Conservation (phyloP, 2,329 filamentous ascomycete species). For the Ramularia collo-cygni region DNA sequence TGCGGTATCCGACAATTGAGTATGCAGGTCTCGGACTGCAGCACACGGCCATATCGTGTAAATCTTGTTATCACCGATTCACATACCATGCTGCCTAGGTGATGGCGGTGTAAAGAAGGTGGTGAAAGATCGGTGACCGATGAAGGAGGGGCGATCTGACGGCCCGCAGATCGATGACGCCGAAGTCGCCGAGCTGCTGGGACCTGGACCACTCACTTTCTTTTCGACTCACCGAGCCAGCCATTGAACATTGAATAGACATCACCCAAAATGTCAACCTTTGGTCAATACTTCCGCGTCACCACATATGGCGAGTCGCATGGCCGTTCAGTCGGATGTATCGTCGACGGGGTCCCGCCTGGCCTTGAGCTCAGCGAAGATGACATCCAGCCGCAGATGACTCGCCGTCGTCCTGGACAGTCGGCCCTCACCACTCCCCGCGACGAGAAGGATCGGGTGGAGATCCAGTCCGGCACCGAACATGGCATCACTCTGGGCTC, state of each 20-base stretch:
- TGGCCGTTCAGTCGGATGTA: constrained; percentile 87
- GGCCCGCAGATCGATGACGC: too few relatives aligned
- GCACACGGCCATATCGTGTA: too few relatives aligned
- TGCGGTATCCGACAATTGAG: too few relatives aligned
- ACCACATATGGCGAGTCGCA: constrained; percentile 86
- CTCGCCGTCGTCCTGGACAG: constrained; percentile 80
- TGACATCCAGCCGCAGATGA: constrained; percentile 86
- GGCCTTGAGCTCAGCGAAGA: constrained; percentile 74
- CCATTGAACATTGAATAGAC: constrained; percentile 1
- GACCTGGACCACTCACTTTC: too few relatives aligned
- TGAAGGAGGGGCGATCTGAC: too few relatives aligned
- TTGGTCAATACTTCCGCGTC: constrained; percentile 73
- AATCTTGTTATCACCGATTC: too few relatives aligned
- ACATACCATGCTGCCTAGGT: too few relatives aligned
- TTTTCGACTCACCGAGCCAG: too few relatives aligned
- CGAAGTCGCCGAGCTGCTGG: too few relatives aligned
- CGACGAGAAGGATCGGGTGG: constrained; percentile 83
- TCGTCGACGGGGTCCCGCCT: constrained; percentile 87
- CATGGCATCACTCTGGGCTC: constrained; percentile 84
- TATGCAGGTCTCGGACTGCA: too few relatives aligned
- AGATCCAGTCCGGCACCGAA: constrained; percentile 90
- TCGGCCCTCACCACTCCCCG: constrained; percentile 84
- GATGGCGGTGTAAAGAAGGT: too few relatives aligned
- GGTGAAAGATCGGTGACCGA: too few relatives aligned
- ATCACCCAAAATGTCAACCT: constrained; percentile 66